phyloP scores from a whole-genome alignment of 2,329 filamentous ascomycete genomes.

The Colletotrichum zoysiae region DNA sequence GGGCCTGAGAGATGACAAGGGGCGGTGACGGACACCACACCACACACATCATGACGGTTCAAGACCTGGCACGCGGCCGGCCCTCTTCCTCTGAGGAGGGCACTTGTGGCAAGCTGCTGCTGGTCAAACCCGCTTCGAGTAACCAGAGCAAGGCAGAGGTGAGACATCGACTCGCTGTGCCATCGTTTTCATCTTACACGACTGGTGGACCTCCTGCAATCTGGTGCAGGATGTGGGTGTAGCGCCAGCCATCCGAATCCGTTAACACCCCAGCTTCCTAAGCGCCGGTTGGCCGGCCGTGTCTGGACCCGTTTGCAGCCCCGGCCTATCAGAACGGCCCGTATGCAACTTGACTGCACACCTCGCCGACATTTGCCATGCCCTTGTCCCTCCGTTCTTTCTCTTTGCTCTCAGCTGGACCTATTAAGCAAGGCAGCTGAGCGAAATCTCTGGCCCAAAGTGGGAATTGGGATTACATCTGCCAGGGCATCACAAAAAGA shows the following conservation, averaged over 20 bases:
- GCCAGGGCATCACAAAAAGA: slow-evolving; percentile 15
- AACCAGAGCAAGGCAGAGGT: slow-evolving; percentile 56
- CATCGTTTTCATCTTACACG: slow-evolving; percentile 56
- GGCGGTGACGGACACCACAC: slow-evolving; percentile 33
- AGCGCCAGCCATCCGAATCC: slow-evolving; percentile 60
- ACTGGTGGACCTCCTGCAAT: slow-evolving; percentile 54
- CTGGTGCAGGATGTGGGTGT: slow-evolving; percentile 56
- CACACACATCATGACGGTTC: slow-evolving; percentile 54
- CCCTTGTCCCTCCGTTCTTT: slow-evolving; percentile 36
- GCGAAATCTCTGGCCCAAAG: slow-evolving; percentile 26
- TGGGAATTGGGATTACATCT: slow-evolving; percentile 26
- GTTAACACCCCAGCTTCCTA: slow-evolving; percentile 57
- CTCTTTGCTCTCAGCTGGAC: slow-evolving; percentile 35
- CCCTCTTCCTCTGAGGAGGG: slow-evolving; percentile 48
- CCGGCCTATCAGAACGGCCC: slow-evolving; percentile 58
- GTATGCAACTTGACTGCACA: slow-evolving; percentile 46
- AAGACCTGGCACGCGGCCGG: slow-evolving; percentile 56
- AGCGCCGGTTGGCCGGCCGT: slow-evolving; percentile 61
- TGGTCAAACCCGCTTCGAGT: slow-evolving; percentile 42
- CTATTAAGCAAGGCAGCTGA: slow-evolving; percentile 35
- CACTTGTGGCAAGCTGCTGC: slow-evolving; percentile 56
- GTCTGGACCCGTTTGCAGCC: slow-evolving; percentile 46
- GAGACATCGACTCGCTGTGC: slow-evolving; percentile 62
- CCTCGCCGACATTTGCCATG: slow-evolving; percentile 49
- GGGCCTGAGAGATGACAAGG: slow-evolving; percentile 32